phyloP scores from a whole-genome alignment of 305 asterid genomes.

The Fraxinus nigra region DNA sequence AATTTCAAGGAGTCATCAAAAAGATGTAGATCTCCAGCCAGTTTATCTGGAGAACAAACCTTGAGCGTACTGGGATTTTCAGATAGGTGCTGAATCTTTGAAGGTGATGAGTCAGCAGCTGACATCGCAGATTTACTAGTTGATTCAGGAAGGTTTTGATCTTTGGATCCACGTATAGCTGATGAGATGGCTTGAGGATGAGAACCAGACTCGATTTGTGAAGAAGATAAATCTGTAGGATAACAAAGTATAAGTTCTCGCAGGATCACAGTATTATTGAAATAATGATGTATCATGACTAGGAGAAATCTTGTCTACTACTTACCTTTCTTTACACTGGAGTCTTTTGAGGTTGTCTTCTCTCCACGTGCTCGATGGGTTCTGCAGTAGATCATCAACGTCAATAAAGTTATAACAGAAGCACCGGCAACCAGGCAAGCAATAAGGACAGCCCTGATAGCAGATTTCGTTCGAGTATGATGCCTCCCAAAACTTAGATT shows the following conservation, averaged over 20 bases:
- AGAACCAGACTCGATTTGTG: conserved; percentile 31
- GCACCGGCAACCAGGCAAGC: conserved; percentile 53
- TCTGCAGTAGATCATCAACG: conserved; percentile 47
- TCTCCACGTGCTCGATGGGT: conserved; percentile 29
- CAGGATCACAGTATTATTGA: not conserved
- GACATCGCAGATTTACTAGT: conserved; percentile 41
- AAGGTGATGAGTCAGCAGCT: conserved; percentile 35
- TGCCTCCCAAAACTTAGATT: conserved; percentile 31
- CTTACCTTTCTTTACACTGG: conserved; percentile 54
- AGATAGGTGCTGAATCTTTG: conserved; percentile 33
- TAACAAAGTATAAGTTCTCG: conserved; percentile 11
- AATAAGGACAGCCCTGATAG: conserved; percentile 50
- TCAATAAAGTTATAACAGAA: conserved; percentile 39
- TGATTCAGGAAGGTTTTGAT: conserved; percentile 31
- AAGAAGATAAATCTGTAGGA: conserved; percentile 38
- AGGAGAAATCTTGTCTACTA: not conserved
- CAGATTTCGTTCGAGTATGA: conserved; percentile 43
- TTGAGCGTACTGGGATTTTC: conserved; percentile 43
- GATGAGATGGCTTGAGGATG: conserved; percentile 29
- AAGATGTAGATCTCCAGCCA: conserved; percentile 77
- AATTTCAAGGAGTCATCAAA: conserved; percentile 60
- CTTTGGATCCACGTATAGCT: conserved; percentile 24
- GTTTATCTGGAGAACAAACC: conserved; percentile 77
- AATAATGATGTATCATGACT: not conserved
- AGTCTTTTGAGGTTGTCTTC: conserved; percentile 28